Evolutionary conservation across 495 filamentous ascomycete genomes (phyloP).

Genomic region (Echria macrotheca): DNA sequence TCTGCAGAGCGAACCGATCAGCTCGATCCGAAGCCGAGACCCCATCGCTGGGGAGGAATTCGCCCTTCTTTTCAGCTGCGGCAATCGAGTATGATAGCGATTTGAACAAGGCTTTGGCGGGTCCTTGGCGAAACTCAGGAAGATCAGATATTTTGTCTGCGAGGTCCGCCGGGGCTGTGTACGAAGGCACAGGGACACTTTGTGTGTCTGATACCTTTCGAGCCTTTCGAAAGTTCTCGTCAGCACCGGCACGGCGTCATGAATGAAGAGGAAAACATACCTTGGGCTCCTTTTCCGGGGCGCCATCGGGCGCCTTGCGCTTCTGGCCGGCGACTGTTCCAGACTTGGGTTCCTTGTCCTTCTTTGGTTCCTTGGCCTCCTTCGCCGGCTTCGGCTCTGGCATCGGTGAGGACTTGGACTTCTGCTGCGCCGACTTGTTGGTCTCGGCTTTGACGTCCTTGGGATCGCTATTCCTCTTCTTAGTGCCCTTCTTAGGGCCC

Average conservation of each 20-base stretch:
- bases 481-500: conserved; percentile 44
- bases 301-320: conserved; percentile 44
- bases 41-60: conserved; percentile 30
- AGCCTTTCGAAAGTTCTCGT: no score
- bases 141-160: conserved; percentile 36
- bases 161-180: conserved; percentile 35
- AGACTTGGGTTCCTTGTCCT: conserved; percentile 21
- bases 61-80: conserved; percentile 38
- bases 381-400: conserved; percentile 28
- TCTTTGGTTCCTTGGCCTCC: background rate
- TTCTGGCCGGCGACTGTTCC: conserved; percentile 21
- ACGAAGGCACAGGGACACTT: conserved; percentile 29
- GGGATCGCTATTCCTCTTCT: conserved; percentile 45
- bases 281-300: conserved; percentile 38
- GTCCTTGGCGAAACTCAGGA: conserved; percentile 36
- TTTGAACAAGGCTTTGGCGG: conserved; percentile 40
- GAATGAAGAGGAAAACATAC: conserved; percentile 25
- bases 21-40: conserved; percentile 32
- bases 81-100: conserved; percentile 36
- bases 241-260: no score
- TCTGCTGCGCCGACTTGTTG: conserved; percentile 22
- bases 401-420: conserved; percentile 24
- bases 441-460: conserved; percentile 29
- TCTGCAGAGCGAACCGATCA: conserved; percentile 53
- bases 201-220: conserved; percentile 47